phyloP scores from a whole-genome alignment of 768 basidiomycete species.

The Boletus rubescentipes region DNA sequence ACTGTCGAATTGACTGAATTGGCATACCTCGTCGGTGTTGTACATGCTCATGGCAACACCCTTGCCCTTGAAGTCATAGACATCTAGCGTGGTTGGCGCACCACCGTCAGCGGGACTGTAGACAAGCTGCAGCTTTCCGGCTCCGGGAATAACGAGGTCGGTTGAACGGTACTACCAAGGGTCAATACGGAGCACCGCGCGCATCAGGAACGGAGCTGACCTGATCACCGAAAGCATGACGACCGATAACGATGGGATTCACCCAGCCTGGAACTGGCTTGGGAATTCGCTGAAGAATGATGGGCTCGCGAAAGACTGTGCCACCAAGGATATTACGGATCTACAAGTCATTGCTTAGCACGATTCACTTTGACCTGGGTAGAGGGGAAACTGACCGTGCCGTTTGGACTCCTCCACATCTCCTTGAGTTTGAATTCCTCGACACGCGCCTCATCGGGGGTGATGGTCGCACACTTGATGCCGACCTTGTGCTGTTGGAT shows the following conservation, averaged over 20 bases:
- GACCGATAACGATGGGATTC: constrained; percentile 94
- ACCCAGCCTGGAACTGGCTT: constrained; percentile 95
- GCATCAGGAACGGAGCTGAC: constrained; percentile 35
- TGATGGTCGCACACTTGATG: constrained; percentile 99
- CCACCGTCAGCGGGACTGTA: constrained; percentile 82
- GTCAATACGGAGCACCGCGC: constrained; percentile 7
- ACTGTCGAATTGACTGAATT: background rate
- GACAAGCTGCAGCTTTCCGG: constrained; percentile 91
- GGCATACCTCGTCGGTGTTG: constrained; percentile 86
- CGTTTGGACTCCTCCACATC: constrained; percentile 99
- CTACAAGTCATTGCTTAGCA: constrained; percentile 33
- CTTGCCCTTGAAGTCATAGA: constrained; percentile 90
- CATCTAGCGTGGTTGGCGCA: constrained; percentile 65
- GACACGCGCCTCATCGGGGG: constrained; percentile 95
- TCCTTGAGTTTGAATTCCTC: constrained; percentile 97
- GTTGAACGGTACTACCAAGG: constrained; percentile 82
- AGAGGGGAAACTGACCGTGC: constrained; percentile 59
- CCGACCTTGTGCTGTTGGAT: constrained; percentile 94
- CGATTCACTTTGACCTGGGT: background rate
- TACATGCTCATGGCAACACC: constrained; percentile 98
- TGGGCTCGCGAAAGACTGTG: constrained; percentile 98
- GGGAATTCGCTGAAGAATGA: constrained; percentile 87
- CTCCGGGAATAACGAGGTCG: constrained; percentile 86
- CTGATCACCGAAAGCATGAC: constrained; percentile 98
- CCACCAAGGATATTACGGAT: constrained; percentile 98